These are phyloP conservation scores for Gamsiella multidivaricata DNA, from an alignment of 192 early-diverging fungal species.

Conservation along the genomic window DNA sequence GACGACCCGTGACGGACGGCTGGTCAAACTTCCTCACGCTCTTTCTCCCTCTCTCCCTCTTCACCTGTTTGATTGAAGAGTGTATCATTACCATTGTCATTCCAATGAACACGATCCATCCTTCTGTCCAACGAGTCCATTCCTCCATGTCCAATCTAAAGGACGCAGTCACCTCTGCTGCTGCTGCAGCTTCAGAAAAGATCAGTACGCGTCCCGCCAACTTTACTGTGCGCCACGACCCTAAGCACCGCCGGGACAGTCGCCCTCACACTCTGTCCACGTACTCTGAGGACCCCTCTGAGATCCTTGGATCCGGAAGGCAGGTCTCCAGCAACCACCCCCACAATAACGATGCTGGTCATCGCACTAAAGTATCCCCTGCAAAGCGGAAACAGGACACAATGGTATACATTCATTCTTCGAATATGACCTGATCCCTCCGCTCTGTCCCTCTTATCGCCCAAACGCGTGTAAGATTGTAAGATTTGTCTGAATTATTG, in stretches of 20 bases:
- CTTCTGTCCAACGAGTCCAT: constrained; percentile 9
- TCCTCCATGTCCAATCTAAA: constrained; percentile 6
- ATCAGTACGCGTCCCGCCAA: not conserved
- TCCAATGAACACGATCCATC: constrained; percentile 34
- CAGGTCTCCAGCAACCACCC: not conserved
- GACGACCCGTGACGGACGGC: constrained; percentile 3
- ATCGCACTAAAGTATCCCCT: no score
- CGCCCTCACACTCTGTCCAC: constrained; percentile 13
- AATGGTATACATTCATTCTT: constrained; percentile 9
- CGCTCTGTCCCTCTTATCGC: not conserved
- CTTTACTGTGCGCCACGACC: constrained; percentile 14
- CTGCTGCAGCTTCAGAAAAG: not conserved
- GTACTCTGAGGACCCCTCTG: constrained; percentile 31
- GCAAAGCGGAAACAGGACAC: constrained; percentile 23
- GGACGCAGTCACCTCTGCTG: not conserved
- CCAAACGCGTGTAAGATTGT: not conserved
- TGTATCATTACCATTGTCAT: constrained; percentile 9
- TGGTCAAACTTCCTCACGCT: not conserved
- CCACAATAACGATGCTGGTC: not conserved
- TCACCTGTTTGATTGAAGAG: not conserved
- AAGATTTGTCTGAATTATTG: not conserved
- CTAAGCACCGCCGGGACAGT: not conserved
- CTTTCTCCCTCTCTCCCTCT: not conserved
- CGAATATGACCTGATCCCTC: no score
- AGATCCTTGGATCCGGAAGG: constrained; percentile 33